A percentile compares a stretch with the other conserved stretches of the same genome.
Evolutionary conservation across 495 filamentous ascomycete genomes (phyloP).

Genomic region (Hypoxylon fuscum): DNA sequence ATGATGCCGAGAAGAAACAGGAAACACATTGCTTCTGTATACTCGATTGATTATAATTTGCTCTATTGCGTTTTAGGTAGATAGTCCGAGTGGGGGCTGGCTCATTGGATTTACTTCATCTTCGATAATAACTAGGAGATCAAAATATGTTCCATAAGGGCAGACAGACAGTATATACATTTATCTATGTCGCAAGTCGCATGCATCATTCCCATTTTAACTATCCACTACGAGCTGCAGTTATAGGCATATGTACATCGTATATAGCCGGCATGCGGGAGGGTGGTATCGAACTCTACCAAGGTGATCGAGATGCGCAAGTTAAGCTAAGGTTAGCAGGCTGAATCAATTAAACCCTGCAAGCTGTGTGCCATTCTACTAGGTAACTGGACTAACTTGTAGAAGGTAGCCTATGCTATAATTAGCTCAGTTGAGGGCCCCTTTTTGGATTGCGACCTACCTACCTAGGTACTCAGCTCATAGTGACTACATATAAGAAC

Average conservation of each 20-base stretch:
- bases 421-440: background rate
- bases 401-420: background rate
- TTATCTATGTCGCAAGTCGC: background rate
- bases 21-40: conserved; percentile 2
- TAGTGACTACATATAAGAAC: no score
- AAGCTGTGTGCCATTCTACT: background rate
- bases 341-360: conserved; percentile 11
- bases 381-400: no score
- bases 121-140: background rate
- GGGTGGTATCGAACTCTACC: conserved; percentile 6
- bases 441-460: background rate
- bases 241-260: background rate
- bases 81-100: background rate
- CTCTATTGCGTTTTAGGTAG: background rate
- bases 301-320: background rate
- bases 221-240: background rate
- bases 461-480: background rate
- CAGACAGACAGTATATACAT: background rate
- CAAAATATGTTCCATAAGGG: no score
- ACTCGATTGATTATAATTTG: background rate
- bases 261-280: conserved; percentile 34
- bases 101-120: background rate
- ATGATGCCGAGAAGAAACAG: background rate
- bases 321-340: conserved; percentile 12
- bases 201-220: background rate